phyloP scores from a whole-genome alignment of 2,329 filamentous ascomycete genomes.

The Tolypocladium album region DNA sequence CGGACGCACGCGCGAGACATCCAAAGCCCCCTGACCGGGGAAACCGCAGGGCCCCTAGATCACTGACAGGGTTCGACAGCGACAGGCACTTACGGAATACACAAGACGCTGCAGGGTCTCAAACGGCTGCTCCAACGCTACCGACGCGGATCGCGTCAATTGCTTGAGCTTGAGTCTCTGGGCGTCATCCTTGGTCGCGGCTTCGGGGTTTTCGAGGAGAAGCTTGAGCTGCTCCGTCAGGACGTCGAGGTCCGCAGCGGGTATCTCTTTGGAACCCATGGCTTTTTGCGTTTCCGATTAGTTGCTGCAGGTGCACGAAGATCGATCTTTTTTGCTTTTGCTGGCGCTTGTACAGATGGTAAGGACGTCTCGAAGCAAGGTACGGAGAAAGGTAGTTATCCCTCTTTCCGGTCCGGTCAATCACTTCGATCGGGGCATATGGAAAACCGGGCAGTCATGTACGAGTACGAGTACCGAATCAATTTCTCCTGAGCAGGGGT shows the following conservation, averaged over 20 bases:
- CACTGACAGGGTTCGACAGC: neutral
- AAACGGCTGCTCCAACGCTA: conserved; percentile 8
- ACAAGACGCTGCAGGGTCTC: conserved; percentile 8
- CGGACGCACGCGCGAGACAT: neutral
- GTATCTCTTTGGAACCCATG: neutral
- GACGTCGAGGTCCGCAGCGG: neutral
- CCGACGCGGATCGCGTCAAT: conserved; percentile 2
- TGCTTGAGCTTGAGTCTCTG: neutral
- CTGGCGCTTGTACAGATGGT: neutral
- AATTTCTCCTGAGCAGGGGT: neutral
- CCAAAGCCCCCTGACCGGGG: neutral
- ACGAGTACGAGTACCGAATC: neutral
- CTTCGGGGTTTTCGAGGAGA: neutral
- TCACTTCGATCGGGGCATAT: neutral
- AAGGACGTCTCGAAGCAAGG: neutral
- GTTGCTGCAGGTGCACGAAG: too few relatives aligned
- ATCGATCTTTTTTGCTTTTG: neutral
- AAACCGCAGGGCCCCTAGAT: neutral
- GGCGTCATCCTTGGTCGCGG: neutral
- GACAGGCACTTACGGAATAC: conserved; percentile 6
- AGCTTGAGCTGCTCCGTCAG: neutral
- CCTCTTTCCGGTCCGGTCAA: neutral
- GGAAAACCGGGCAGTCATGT: neutral
- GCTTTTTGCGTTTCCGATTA: neutral
- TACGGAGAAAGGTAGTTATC: neutral